phyloP scores from a whole-genome alignment of 2,329 filamentous ascomycete species.

The Phialophora chinensis region DNA sequence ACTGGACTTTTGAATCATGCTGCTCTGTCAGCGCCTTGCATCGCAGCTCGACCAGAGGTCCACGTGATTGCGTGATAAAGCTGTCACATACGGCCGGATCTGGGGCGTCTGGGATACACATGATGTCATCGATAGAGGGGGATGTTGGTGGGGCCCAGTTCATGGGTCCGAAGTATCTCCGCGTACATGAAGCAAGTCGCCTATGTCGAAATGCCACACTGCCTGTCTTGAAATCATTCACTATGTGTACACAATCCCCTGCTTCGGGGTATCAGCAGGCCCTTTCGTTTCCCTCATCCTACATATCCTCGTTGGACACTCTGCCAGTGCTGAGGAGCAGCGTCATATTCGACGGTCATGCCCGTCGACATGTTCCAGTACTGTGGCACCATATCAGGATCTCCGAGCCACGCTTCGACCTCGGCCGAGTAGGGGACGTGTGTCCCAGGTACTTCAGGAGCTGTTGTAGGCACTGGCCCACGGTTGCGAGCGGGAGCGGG shows the following conservation, averaged over 20 bases:
- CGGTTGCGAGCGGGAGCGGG: background rate
- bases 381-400: slow-evolving; percentile 24
- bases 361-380: slow-evolving; percentile 20
- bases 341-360: slow-evolving; percentile 9
- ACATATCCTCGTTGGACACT: slow-evolving; percentile 10
- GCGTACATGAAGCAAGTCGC: too few relatives aligned
- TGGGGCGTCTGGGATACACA: too few relatives aligned
- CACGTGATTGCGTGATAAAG: slow-evolving; percentile 19
- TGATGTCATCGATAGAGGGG: background rate
- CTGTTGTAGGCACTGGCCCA: background rate
- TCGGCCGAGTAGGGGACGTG: slow-evolving; percentile 17
- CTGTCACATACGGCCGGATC: background rate
- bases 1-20: slow-evolving; percentile 7
- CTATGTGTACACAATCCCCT: background rate
- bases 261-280: background rate
- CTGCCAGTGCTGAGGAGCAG: slow-evolving; percentile 7
- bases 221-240: background rate
- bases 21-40: slow-evolving; percentile 19
- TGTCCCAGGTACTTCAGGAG: slow-evolving; percentile 1
- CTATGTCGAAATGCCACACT: too few relatives aligned
- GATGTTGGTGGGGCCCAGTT: background rate
- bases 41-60: slow-evolving; percentile 2
- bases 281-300: background rate
- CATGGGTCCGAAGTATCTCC: too few relatives aligned
- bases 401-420: slow-evolving; percentile 24